These are phyloP conservation scores for Chlorella sp. DNA, from an alignment of 139 green algal genomes.

Conservation along the genomic window DNA sequence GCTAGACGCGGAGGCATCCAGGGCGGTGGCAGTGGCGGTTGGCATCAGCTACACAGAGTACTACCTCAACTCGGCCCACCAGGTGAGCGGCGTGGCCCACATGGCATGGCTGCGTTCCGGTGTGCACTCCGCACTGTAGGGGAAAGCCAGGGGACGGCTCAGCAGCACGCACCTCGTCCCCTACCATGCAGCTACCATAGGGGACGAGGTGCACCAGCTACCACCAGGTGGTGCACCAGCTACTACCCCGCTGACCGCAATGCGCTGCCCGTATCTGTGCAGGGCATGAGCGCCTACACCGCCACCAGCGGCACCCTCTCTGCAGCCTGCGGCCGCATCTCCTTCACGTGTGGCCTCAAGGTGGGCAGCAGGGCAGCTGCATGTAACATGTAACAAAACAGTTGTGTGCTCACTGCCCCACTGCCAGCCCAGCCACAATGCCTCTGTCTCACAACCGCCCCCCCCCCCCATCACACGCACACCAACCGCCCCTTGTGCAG, in stretches of 20 bases:
- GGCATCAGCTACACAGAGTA: constrained; percentile 44
- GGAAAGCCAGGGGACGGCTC: too few relatives aligned
- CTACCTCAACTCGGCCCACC: constrained; percentile 27
- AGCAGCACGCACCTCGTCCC: too few relatives aligned
- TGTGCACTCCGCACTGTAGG: too few relatives aligned
- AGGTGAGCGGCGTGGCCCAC: background rate
- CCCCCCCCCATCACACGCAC: background rate
- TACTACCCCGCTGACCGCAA: too few relatives aligned
- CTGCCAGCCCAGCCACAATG: background rate
- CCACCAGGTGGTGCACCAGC: too few relatives aligned
- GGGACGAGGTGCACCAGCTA: too few relatives aligned
- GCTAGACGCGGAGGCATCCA: background rate
- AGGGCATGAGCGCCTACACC: constrained; percentile 36
- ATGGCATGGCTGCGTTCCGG: too few relatives aligned
- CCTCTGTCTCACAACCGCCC: background rate
- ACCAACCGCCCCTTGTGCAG: constrained; percentile 14
- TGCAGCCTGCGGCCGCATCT: constrained; percentile 74
- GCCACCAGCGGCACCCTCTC: constrained; percentile 55
- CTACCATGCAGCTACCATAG: too few relatives aligned
- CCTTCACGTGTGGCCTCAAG: constrained; percentile 76
- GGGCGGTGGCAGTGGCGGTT: background rate
- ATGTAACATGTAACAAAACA: too few relatives aligned
- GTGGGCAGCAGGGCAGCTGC: constrained; percentile 48
- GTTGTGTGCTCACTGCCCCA: background rate
- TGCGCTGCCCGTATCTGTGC: too few relatives aligned